Evolutionary conservation across 805 yeast genomes (phyloP).

Genomic region (Danielia oregonensis): DNA sequence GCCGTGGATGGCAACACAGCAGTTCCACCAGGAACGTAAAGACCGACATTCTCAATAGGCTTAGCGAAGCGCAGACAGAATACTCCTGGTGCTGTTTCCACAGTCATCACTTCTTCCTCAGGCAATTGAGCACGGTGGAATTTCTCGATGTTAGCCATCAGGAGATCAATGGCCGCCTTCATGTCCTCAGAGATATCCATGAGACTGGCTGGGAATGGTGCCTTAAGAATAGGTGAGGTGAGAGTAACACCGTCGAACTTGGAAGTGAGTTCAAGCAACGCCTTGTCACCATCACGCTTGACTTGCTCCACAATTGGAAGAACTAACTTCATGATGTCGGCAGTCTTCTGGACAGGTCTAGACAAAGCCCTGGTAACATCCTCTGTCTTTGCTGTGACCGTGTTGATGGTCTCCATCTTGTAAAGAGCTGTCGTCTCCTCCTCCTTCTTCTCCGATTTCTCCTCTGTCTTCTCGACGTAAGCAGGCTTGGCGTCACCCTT

Average conservation of each 20-base stretch:
- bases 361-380: conserved; percentile 59
- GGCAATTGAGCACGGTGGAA: conserved; percentile 94
- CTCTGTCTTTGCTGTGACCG: conserved; percentile 34
- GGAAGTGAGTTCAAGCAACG: conserved; percentile 82
- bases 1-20: conserved; percentile 98
- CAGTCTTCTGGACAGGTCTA: conserved; percentile 94
- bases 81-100: conserved; percentile 94
- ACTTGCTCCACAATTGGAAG: conserved; percentile 85
- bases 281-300: conserved; percentile 74
- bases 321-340: conserved; percentile 89
- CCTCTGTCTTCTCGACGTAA: conserved; percentile 37
- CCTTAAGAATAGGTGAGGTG: conserved; percentile 67
- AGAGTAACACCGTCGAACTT: conserved; percentile 86
- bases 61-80: conserved; percentile 91
- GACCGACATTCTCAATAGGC: conserved; percentile 91
- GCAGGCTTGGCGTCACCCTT: conserved; percentile 93
- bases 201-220: conserved; percentile 80
- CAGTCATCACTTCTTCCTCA: conserved; percentile 60
- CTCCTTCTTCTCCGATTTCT: conserved; percentile 11
- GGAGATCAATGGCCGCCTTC: conserved; percentile 81
- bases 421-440: conserved; percentile 31
- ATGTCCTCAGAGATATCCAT: conserved; percentile 73
- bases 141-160: conserved; percentile 81
- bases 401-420: conserved; percentile 46
- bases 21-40: conserved; percentile 98